Evolutionary conservation across 2,329 filamentous ascomycete genomes (phyloP), one percentile per base, ranked within the genome.

Genomic region (Cladophialophora chaetospira): DNA sequence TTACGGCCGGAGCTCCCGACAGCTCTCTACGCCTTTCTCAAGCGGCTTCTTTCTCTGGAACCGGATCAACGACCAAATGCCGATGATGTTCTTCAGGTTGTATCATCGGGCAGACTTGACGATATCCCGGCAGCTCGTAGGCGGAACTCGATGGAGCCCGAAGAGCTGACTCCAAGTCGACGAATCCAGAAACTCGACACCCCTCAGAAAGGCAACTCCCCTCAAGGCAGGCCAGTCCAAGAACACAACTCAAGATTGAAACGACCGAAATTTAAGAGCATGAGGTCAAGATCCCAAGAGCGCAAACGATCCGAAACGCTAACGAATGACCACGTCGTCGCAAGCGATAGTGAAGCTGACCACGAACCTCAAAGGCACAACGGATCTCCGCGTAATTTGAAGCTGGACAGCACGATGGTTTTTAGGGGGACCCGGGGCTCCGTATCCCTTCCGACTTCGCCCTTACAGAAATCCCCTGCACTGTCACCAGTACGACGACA

Each of bases 1-100:
- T 82, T 88, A 62, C 83, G 93, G 1, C 85, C 88, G 0, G 94
- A 97, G 66, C 77, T 99, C 0, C 94, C 94, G 0, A 82, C 90
- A 4, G 88, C 89, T 70, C 81, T 99, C 0, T 99, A 97, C 72
- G 84, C 84, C 43, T 86, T 96, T 52, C 79, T 99, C 3, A 91
- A 91, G 70, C 84, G 84, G 54, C 78, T 99, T 4, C 80, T 99
- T 4, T 87, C 91, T 1, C 77, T 95, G 10, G 81, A 92, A 57
- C 90, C 93, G 0, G 75, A 78, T 1, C 84, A 91, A 53, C 81
- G 94, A 5, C 94, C 94, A 0, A 90, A 85, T 42, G 92, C 94
- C 0, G 89, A 86, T 43, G 92, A 97, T 55, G 93, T 99, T 1
- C 73, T 97, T 35, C 79, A 80, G 8, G 88, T 85, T 2, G 89